Base-by-base conservation (phyloP, 1,284 basidiomycete genomes). In the Heliocybe sulcata region DNA sequence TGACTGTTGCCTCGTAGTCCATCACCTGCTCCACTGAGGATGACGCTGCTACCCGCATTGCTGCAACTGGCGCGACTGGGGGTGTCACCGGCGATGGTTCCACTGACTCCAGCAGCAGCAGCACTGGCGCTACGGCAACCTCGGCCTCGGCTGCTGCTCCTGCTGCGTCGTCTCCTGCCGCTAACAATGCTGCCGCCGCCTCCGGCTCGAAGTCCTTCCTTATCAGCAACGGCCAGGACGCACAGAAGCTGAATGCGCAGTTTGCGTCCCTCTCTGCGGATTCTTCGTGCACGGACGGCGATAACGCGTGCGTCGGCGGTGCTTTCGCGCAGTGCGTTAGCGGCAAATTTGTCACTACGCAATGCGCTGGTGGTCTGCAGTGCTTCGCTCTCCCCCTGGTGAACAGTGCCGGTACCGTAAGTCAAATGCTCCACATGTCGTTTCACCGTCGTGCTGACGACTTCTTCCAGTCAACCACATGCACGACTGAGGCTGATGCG, bases 301-400 rank as follows among this genome's bases (percentile, higher is more conserved):
- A 78, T 31, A 53, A 65, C n/a, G 72, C 70, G 0, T 74, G 72
- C 55, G 60, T 72, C 22, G 53, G 56, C 27, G 61, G 60, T 33
- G 61, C 61, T 25, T 70, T 74, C 56, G 70, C 68, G 45, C 69
- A 72, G 60, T 85, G 82, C 61, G 71, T 77, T 11, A 64, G 65
- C 33, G 70, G 70, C 35, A 67, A 71, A 59, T 82, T 81, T 57
- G 69, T 67, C 1, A 55, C 70, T 42, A 72, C 72, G 6, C 59
- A 63, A 0, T 84, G 82, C 60, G 69, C 67, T 4, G 64, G 65
- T 31, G 65, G 67, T 1, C 63, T 69, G 16, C 67, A 65, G 20
- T 85, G 83, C 65, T 71, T 73, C 45, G 81, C 81, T 3, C 76
- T 85, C 50, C 83, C 83, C 20, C 73, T 85, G 51, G 80, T 83